phyloP scores from a whole-genome alignment of 2,329 filamentous ascomycete genomes.

The Zasmidium citrigriseum region DNA sequence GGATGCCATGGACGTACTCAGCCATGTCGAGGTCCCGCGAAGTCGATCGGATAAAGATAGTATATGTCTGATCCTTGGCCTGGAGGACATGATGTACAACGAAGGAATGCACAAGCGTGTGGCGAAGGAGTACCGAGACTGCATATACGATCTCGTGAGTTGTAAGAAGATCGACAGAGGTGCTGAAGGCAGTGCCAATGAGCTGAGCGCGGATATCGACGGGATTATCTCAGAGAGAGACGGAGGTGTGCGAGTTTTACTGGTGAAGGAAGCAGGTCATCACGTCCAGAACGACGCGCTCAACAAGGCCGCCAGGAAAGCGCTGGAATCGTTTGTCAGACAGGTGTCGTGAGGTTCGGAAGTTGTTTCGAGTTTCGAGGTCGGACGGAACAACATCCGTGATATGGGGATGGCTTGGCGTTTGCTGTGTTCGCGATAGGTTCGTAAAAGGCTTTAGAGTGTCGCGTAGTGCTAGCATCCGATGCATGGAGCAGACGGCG shows the following conservation, averaged over 20 bases:
- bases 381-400: neutral
- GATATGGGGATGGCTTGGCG: neutral
- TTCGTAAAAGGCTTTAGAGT: neutral
- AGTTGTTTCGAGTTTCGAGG: neutral
- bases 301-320: slow-evolving; percentile 49
- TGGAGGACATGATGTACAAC: slow-evolving; percentile 46
- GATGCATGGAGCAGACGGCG: neutral
- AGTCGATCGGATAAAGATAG: slow-evolving; percentile 23
- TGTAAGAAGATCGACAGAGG: slow-evolving; percentile 28
- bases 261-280: slow-evolving; percentile 51
- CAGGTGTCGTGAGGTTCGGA: neutral
- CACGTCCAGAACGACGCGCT: slow-evolving; percentile 56
- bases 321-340: slow-evolving; percentile 3
- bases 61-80: slow-evolving; percentile 45
- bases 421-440: neutral
- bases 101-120: slow-evolving; percentile 39
- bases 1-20: slow-evolving; percentile 42
- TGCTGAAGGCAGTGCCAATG: slow-evolving; percentile 29
- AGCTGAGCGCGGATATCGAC: slow-evolving; percentile 6
- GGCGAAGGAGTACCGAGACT: slow-evolving; percentile 41
- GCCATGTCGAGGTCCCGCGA: slow-evolving; percentile 35
- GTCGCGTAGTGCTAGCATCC: neutral
- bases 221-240: slow-evolving; percentile 36
- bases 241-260: slow-evolving; percentile 31
- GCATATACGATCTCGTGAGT: neutral